Evolutionary conservation across 2,329 filamentous ascomycete genomes (phyloP), one percentile per base, ranked within the genome.

Genomic region (Fusarium sp.): DNA sequence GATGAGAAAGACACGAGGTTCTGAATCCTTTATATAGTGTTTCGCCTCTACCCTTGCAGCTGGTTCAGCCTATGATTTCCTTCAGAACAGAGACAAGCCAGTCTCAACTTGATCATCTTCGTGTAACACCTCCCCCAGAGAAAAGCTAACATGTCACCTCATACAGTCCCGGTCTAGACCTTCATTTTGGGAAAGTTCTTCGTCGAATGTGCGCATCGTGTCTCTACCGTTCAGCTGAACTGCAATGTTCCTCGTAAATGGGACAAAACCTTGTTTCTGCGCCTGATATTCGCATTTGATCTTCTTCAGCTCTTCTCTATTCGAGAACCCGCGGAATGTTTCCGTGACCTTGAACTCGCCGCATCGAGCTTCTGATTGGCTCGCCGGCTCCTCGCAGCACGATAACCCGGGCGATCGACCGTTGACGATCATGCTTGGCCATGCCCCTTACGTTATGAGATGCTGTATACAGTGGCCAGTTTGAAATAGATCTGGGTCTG

Each of bases 221-320:
- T 27, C 38, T 61, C 15, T 34, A 7, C 3, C n/a, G 59, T 63
- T 56, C 70, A 73, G 72, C 72, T 66, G 50, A 38, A 45, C 29
- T 32, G 42, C 24, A 49, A 27, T 25, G 20, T 34, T 55, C 20
- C 22, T 44, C 49, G 25, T 34, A 42, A 15, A 22, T 9, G 22
- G 10, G 55, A 58, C 43, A 27, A 44, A 57, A 52, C 40, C 54
- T 38, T 68, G 63, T 38, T 49, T 24, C 42, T 43, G 18, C 18
- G 25, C 43, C 25, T 30, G 15, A 24, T 40, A 16, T 11, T 25
- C 34, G 38, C 44, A 53, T 42, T 11, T 24, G 63, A 66, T 64
- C 40, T 68, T 73, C 62, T 62, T 69, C 70, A 71, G 72, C 67
- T 73, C 38, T 45, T 45, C 46, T 55, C 9, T 15, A 42, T 59